phyloP scores from a whole-genome alignment of 2,329 filamentous ascomycete genomes.

The Xylariaceae sp. region DNA sequence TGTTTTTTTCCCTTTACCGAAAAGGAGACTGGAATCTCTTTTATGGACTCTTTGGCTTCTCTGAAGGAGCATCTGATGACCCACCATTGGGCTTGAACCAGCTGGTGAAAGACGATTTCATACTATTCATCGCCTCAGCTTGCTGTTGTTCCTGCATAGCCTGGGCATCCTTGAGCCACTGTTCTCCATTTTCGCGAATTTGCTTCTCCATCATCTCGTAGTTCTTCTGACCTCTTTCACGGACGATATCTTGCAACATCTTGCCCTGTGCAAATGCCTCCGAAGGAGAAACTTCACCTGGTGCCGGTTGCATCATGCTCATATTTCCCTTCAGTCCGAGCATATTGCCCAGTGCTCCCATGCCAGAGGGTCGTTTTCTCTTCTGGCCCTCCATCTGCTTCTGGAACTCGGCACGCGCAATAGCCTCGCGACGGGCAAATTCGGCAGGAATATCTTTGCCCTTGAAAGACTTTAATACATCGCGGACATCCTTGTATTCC shows the following conservation, averaged over 20 bases:
- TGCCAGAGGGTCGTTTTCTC: conserved; percentile 51
- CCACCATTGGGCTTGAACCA: conserved; percentile 37
- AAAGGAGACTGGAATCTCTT: conserved; percentile 4
- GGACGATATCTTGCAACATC: conserved; percentile 92
- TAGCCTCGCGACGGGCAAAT: conserved; percentile 81
- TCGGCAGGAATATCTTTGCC: conserved; percentile 85
- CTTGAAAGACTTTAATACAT: conserved; percentile 80
- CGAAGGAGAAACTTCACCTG: conserved; percentile 63
- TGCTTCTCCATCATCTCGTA: conserved; percentile 87
- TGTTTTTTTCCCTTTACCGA: not conserved
- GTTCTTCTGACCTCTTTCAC: conserved; percentile 83
- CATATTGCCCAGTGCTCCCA: conserved; percentile 63
- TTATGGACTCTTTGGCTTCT: conserved; percentile 18
- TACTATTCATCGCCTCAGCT: conserved; percentile 85
- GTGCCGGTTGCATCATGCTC: conserved; percentile 53
- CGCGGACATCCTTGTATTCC: conserved; percentile 81
- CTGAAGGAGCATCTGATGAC: conserved; percentile 16
- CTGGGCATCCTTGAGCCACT: conserved; percentile 93
- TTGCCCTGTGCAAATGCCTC: conserved; percentile 87
- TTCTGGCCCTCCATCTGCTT: conserved; percentile 67
- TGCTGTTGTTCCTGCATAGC: conserved; percentile 81
- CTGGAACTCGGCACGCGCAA: conserved; percentile 78
- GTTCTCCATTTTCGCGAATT: conserved; percentile 87
- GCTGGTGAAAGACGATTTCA: conserved; percentile 72
- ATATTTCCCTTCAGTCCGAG: conserved; percentile 72